Conservation (phyloP, 2,329 filamentous ascomycete species). For the Aspergillus fumigatus region DNA sequence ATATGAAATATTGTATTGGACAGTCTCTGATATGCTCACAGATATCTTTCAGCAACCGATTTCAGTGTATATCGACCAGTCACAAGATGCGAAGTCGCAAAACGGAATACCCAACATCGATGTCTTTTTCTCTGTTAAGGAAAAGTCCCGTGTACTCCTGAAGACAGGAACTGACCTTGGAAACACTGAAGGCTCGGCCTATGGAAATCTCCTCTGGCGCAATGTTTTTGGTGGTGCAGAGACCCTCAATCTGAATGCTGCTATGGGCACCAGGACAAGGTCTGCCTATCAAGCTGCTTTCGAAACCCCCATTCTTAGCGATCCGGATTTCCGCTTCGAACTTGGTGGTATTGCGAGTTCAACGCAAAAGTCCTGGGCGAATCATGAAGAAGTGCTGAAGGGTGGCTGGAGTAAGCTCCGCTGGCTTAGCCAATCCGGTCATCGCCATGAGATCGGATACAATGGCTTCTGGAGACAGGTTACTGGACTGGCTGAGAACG, state of each 20-base stretch:
- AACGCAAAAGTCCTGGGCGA: slow-evolving; percentile 87
- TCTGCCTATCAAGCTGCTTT: slow-evolving; percentile 88
- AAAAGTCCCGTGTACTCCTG: slow-evolving; percentile 77
- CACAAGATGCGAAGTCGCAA: slow-evolving; percentile 64
- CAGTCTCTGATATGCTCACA: slow-evolving; percentile 34
- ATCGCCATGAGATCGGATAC: slow-evolving; percentile 75
- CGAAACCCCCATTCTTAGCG: slow-evolving; percentile 74
- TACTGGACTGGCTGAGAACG: slow-evolving; percentile 68
- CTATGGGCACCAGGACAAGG: slow-evolving; percentile 81
- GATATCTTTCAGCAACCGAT: slow-evolving; percentile 85
- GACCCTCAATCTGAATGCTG: slow-evolving; percentile 79
- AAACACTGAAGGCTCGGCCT: slow-evolving; percentile 89
- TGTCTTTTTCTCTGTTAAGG: slow-evolving; percentile 70
- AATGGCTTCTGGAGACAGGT: slow-evolving; percentile 82
- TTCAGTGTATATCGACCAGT: slow-evolving; percentile 74
- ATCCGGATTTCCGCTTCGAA: slow-evolving; percentile 75
- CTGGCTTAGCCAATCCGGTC: slow-evolving; percentile 63
- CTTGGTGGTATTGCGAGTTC: slow-evolving; percentile 77
- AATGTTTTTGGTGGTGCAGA: slow-evolving; percentile 96
- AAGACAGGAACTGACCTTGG: slow-evolving; percentile 95
- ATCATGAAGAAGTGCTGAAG: slow-evolving; percentile 83
- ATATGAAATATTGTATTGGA: background rate
- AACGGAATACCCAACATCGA: slow-evolving; percentile 67
- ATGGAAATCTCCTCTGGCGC: slow-evolving; percentile 77
- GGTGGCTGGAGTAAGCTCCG: slow-evolving; percentile 72